phyloP scores from a whole-genome alignment of 179 eudicot species.

The Silene noctiflora region DNA sequence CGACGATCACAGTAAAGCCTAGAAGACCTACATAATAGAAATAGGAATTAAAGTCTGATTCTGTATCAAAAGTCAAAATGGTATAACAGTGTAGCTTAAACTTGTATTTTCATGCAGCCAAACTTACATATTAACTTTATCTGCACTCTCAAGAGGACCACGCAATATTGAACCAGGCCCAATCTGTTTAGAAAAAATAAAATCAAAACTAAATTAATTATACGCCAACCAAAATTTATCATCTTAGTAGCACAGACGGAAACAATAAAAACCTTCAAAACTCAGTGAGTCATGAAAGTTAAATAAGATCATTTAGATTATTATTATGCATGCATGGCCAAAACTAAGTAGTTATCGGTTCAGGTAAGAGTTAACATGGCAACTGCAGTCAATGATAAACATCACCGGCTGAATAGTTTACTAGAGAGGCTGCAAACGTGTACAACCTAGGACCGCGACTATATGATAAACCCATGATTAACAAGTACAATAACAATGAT shows the following conservation, averaged over 20 bases:
- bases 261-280: not conserved
- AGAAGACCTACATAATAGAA: conserved; percentile 46
- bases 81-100: not conserved
- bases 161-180: conserved; percentile 88
- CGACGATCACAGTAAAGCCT: conserved; percentile 66
- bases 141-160: conserved; percentile 74
- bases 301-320: not conserved
- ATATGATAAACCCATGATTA: not conserved
- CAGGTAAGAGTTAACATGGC: not conserved
- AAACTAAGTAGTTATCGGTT: not conserved
- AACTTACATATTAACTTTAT: conserved; percentile 53
- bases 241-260: not conserved
- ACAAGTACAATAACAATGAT: too few relatives aligned
- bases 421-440: not conserved
- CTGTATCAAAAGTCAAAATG: conserved; percentile 3
- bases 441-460: not conserved
- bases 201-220: not conserved
- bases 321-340: not conserved
- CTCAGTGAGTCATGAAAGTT: not conserved
- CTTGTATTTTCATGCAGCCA: not conserved
- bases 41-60: conserved; percentile 19
- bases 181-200: conserved; percentile 47
- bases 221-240: not conserved
- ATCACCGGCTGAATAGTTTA: not conserved
- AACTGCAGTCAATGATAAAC: not conserved